These are phyloP conservation scores for Fagus sylvatica DNA, from an alignment of 306 rosid genomes.

Conservation along the genomic window DNA sequence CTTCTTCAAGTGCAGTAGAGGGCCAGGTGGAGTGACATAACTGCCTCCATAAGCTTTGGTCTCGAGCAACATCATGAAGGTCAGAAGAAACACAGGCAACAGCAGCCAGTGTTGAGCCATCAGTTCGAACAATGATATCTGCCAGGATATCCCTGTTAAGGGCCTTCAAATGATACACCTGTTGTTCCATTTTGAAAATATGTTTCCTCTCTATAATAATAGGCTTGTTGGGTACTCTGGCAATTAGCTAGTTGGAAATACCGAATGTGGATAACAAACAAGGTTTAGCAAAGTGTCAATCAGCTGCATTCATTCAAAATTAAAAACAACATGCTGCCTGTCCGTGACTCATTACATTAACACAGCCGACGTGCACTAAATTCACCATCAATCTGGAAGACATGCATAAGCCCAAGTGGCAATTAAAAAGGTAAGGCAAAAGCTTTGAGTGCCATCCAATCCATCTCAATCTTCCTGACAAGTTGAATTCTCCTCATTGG, in stretches of 20 bases:
- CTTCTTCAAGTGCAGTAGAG: background rate
- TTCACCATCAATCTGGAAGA: no score
- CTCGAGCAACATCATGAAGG: background rate
- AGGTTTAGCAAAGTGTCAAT: background rate
- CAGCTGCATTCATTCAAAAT: background rate
- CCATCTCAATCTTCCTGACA: background rate
- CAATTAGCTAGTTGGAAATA: no score
- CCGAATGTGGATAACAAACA: no score
- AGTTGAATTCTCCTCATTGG: background rate
- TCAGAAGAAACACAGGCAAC: background rate
- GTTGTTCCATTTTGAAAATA: background rate
- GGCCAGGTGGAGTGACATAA: background rate
- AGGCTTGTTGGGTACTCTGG: no score
- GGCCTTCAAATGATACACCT: background rate
- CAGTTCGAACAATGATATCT: background rate
- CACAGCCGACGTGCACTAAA: background rate
- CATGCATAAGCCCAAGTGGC: background rate
- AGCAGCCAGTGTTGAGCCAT: background rate
- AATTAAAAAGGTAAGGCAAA: background rate
- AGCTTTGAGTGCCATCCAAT: background rate
- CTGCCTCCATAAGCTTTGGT: background rate
- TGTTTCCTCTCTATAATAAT: no score
- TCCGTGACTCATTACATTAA: background rate
- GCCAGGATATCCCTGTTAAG: background rate
- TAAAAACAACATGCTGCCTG: background rate